Evolutionary conservation across 208 protist species (phyloP).

Genomic region (Spongospora subterranea): DNA sequence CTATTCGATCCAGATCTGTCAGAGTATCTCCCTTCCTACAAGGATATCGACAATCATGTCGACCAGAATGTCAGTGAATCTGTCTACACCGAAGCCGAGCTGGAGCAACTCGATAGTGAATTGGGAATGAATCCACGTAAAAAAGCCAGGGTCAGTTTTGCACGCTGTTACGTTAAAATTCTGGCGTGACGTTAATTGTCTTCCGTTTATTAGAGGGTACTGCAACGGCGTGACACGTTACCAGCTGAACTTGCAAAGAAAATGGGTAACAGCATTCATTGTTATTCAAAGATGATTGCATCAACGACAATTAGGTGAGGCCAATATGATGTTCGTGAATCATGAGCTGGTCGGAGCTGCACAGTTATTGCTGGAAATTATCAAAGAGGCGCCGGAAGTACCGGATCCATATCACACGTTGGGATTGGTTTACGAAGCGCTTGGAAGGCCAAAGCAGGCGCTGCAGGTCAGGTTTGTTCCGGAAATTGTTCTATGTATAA

Average conservation of each 20-base stretch:
- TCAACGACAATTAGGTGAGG: not conserved
- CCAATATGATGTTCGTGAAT: conserved; percentile 23
- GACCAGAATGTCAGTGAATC: not conserved
- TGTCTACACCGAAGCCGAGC: conserved; percentile 51
- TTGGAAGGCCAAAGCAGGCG: not conserved
- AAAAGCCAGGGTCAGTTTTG: conserved; percentile 16
- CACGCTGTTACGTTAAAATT: not conserved
- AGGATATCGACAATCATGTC: not conserved
- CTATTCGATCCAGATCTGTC: not conserved
- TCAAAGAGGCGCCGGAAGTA: not conserved
- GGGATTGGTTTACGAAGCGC: conserved; percentile 3
- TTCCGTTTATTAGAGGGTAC: not conserved
- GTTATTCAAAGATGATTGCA: conserved; percentile 13
- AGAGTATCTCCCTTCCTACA: not conserved
- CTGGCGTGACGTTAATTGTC: not conserved
- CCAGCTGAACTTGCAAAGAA: conserved; percentile 18
- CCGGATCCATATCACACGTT: conserved; percentile 36
- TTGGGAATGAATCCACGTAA: conserved; percentile 19
- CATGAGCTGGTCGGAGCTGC: not conserved
- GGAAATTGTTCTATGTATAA: not conserved
- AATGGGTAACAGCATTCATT: not conserved
- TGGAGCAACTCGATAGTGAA: conserved; percentile 16
- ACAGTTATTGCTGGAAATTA: conserved; percentile 37
- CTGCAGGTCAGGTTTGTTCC: not conserved
- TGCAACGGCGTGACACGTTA: not conserved